Base-by-base conservation (phyloP, 371 early-diverging fungal genomes). In the Umbelopsis sp. region DNA sequence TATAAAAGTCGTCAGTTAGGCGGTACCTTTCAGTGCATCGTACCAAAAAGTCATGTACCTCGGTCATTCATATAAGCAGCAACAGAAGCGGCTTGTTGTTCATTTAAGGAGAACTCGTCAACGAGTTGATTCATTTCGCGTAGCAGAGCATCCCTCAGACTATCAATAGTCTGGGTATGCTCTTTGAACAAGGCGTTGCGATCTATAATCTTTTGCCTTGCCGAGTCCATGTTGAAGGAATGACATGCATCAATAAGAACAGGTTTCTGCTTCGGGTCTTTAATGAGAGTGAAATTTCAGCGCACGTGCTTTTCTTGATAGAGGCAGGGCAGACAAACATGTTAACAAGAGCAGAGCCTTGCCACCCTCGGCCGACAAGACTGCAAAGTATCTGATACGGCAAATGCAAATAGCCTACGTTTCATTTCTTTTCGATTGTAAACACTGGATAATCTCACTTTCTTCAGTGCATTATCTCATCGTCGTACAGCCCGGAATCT, bases 31-130 rank as follows among this genome's bases (percentile, higher is more conserved):
- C 6, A 12, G 18, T 8, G 12, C 29, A 35, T 10, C 18, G 18
- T 57, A 18, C n/a, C 18, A 18, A 35, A 24, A 0, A 18, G 18
- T 29, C 12, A 37, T 10, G 29, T 57, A 57, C 57, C 57, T 57
- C 57, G 57, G 35, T 57, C 57, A 35, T 57, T 57, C 57, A 57
- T 57, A 57, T 57, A 57, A 18, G 57, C 57, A 6, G 57, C 57
- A 14, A 57, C 57, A 16, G 57, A 11, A 8, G 57, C 57, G 29
- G 57, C 57, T 18, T 35, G 57, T 16, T 35, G 57, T 14, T 57
- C 57, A 57, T 57, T n/a, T 16, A 57, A 18, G 1, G 57, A 57
- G 18, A 57, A 35, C 57, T 57, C 57, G 29, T 57, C 35, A 16
- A 57, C 57, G 8, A 57, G 16, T 18, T 24, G 12, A 8, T 29